Percentiles rank a stretch among this genome's conserved stretches.
phyloP scores from a whole-genome alignment of 2,329 filamentous ascomycete genomes.

The Plectosphaerella plurivora region DNA sequence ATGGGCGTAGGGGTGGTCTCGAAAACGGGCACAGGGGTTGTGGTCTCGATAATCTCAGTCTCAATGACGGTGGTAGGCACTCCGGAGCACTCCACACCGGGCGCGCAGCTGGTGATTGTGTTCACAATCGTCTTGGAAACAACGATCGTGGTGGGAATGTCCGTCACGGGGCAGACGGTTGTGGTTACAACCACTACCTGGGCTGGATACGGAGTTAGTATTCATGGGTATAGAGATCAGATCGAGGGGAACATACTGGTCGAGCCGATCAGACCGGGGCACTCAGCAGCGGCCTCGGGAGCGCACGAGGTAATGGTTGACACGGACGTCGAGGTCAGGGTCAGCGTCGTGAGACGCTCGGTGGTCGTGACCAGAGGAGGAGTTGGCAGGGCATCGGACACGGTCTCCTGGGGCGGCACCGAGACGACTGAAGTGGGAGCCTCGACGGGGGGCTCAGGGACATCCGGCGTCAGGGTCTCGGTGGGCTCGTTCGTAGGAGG shows the following conservation, averaged over 20 bases:
- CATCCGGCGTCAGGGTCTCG: not conserved
- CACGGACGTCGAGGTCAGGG: conserved; percentile 20
- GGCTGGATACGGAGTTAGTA: not conserved
- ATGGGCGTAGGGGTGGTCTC: not conserved
- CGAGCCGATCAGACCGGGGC: conserved; percentile 9
- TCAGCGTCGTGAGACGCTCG: conserved; percentile 10
- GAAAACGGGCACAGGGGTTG: not conserved
- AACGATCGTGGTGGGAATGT: conserved; percentile 2
- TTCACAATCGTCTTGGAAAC: conserved; percentile 5
- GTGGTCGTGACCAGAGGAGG: conserved; percentile 7
- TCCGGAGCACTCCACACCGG: conserved; percentile 6
- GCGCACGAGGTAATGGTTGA: conserved; percentile 24
- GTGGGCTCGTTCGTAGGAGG: conserved; percentile 22
- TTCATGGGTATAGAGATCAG: too few species aligned
- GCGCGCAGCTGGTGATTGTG: conserved; percentile 6
- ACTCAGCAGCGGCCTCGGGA: conserved; percentile 14
- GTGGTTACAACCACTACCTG: conserved; percentile 28
- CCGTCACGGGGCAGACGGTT: conserved; percentile 33
- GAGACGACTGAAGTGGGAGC: conserved; percentile 1
- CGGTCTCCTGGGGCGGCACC: not conserved
- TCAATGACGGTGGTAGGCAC: conserved; percentile 14
- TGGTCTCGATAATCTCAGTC: conserved; percentile 9
- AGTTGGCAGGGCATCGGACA: not conserved
- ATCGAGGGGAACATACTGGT: not conserved
- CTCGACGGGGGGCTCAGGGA: not conserved